These are phyloP conservation scores for Endotrypanum monterogeii DNA, from an alignment of 208 protist genomes.

Conservation along the genomic window DNA sequence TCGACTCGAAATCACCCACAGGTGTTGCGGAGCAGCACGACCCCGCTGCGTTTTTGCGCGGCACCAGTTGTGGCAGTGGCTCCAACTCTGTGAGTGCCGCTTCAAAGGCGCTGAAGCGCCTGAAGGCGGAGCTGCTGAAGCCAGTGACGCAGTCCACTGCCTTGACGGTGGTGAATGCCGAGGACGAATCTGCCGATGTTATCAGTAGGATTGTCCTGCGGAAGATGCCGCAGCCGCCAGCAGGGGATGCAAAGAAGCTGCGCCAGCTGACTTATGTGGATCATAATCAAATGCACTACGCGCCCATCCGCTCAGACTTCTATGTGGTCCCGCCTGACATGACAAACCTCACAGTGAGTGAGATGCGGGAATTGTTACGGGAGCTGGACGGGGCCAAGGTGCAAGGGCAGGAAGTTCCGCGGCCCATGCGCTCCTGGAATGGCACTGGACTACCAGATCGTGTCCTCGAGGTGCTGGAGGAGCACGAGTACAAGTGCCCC, in stretches of 20 bases:
- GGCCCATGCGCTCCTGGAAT: constrained; percentile 83
- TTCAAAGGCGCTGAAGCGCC: constrained; percentile 32
- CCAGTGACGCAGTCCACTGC: constrained; percentile 60
- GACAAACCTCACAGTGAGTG: constrained; percentile 48
- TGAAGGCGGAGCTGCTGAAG: constrained; percentile 54
- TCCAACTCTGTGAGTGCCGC: constrained; percentile 11
- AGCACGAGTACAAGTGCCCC: constrained; percentile 56
- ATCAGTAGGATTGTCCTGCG: constrained; percentile 37
- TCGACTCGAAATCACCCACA: neutral
- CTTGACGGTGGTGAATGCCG: constrained; percentile 72
- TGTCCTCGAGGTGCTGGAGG: constrained; percentile 62
- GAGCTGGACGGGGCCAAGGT: constrained; percentile 88
- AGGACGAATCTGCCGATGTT: constrained; percentile 70
- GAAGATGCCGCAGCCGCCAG: constrained; percentile 59
- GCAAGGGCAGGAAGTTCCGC: constrained; percentile 37
- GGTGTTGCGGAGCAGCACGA: neutral
- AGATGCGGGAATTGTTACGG: constrained; percentile 61
- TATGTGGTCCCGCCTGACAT: constrained; percentile 81
- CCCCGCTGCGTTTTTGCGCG: constrained; percentile 14
- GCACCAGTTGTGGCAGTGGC: neutral
- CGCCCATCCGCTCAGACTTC: constrained; percentile 78
- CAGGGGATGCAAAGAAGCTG: constrained; percentile 67
- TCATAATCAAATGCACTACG: constrained; percentile 63
- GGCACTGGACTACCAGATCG: constrained; percentile 75
- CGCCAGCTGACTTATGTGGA: constrained; percentile 75